Conservation (phyloP, 2,329 filamentous ascomycete genomes). For the Clonostachys rosea region DNA sequence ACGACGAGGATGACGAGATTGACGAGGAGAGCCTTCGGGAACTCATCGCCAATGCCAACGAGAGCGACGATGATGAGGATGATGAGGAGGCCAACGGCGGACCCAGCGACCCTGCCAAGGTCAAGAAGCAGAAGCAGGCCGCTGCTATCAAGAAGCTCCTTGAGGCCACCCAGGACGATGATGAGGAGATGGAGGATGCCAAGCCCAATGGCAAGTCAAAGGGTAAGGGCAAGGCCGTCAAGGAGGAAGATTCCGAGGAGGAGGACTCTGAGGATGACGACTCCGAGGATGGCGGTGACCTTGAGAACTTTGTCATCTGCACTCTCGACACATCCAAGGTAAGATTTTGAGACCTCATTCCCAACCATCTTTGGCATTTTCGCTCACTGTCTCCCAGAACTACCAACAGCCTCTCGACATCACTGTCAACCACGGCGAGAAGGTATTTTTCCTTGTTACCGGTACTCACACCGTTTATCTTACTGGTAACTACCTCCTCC, state of each 20-base stretch:
- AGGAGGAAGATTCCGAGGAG: conserved; percentile 48
- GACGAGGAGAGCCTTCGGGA: conserved; percentile 59
- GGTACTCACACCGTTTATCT: conserved; percentile 89
- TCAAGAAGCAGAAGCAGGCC: conserved; percentile 78
- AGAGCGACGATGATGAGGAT: conserved; percentile 48
- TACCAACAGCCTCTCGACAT: conserved; percentile 96
- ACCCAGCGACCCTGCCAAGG: conserved; percentile 86
- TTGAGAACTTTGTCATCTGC: conserved; percentile 92
- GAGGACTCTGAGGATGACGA: conserved; percentile 49
- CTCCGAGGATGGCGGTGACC: conserved; percentile 57
- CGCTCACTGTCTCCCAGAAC: conserved; percentile 49
- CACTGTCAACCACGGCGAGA: conserved; percentile 82
- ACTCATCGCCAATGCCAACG: conserved; percentile 44
- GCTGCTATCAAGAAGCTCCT: conserved; percentile 76
- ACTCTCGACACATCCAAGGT: conserved; percentile 92
- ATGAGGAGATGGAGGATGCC: conserved; percentile 72
- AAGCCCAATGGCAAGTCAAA: conserved; percentile 55
- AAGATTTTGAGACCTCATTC: conserved; percentile 25
- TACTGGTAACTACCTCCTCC: conserved; percentile 92
- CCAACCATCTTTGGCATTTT: background rate
- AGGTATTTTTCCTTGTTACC: conserved; percentile 85
- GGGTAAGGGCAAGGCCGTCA: conserved; percentile 69
- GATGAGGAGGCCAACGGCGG: conserved; percentile 73
- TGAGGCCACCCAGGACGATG: conserved; percentile 57
- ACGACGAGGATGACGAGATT: conserved; percentile 58